phyloP scores from a whole-genome alignment of 2,329 filamentous ascomycete species.

The Cladosporium phlei region DNA sequence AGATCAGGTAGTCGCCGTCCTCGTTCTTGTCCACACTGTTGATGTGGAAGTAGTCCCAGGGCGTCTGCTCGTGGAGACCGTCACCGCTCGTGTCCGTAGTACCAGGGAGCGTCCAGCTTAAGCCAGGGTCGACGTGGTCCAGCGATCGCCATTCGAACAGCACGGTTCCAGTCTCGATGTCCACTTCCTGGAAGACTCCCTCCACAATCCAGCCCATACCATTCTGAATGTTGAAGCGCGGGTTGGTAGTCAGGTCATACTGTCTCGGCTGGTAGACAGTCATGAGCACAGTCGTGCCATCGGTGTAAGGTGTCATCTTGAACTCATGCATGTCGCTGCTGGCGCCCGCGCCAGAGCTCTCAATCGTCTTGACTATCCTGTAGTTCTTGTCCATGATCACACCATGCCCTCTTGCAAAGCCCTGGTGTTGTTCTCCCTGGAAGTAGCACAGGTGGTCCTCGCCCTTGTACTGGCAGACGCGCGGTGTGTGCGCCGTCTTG shows the following conservation, averaged over 20 bases:
- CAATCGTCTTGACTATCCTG: conserved; percentile 45
- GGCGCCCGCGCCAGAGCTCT: conserved; percentile 35
- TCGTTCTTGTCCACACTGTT: conserved; percentile 50
- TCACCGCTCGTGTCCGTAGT: conserved; percentile 43
- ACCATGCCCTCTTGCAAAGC: conserved; percentile 49
- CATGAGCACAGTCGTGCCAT: conserved; percentile 37
- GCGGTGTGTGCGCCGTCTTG: conserved; percentile 45
- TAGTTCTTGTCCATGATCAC: conserved; percentile 50
- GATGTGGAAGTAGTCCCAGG: conserved; percentile 54
- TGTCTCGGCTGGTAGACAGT: conserved; percentile 36
- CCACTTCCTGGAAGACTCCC: conserved; percentile 51
- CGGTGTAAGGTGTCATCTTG: conserved; percentile 39
- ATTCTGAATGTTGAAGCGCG: conserved; percentile 32
- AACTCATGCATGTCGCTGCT: conserved; percentile 53
- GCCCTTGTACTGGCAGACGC: conserved; percentile 47
- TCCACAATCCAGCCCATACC: conserved; percentile 50
- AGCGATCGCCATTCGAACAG: conserved; percentile 57
- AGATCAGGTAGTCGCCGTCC: conserved; percentile 47
- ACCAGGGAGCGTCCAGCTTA: conserved; percentile 43
- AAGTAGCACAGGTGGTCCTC: conserved; percentile 50
- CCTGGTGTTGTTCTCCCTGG: conserved; percentile 48
- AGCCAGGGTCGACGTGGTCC: conserved; percentile 51
- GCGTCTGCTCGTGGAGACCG: conserved; percentile 41
- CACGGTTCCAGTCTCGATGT: conserved; percentile 51
- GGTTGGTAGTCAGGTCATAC: conserved; percentile 43